Evolutionary conservation across 2,329 filamentous ascomycete species (phyloP).

Genomic region (Seiridium cupressi): DNA sequence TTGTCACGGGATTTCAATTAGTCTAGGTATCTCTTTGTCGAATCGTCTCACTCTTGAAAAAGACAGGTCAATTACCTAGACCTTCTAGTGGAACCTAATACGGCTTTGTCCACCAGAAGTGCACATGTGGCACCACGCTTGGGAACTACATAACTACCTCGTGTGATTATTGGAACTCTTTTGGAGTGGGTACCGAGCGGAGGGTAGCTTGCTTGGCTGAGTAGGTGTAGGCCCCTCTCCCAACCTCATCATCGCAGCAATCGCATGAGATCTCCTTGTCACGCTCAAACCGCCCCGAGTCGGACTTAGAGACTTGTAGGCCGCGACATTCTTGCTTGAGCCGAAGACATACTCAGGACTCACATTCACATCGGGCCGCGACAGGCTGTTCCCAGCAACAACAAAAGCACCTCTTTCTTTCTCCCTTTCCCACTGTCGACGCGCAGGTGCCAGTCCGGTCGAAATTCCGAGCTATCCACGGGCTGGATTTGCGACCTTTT

Average conservation of each 20-base stretch:
- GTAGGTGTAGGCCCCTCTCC: conserved; percentile 6
- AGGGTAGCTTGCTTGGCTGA: background rate
- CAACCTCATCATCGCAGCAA: conserved; percentile 6
- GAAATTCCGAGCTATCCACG: conserved; percentile 13
- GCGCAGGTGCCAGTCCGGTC: background rate
- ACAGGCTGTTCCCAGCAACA: background rate
- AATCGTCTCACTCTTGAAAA: no score
- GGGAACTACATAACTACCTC: background rate
- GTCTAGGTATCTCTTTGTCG: no score
- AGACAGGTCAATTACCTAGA: no score
- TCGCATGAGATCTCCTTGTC: background rate
- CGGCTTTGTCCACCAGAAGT: background rate
- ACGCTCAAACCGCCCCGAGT: background rate
- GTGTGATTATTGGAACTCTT: background rate
- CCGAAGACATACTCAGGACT: no score
- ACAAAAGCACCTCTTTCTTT: background rate
- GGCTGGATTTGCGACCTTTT: conserved; percentile 22
- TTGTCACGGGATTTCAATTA: no score
- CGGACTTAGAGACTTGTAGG: background rate
- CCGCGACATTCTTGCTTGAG: background rate
- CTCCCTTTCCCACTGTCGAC: background rate
- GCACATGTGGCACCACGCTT: background rate
- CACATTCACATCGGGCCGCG: no score
- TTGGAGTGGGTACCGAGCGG: background rate
- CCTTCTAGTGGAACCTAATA: no score